These are phyloP conservation scores for Magnolia changhungtana DNA, from an alignment of 164 flowering plant genomes.

Conservation along the genomic window DNA sequence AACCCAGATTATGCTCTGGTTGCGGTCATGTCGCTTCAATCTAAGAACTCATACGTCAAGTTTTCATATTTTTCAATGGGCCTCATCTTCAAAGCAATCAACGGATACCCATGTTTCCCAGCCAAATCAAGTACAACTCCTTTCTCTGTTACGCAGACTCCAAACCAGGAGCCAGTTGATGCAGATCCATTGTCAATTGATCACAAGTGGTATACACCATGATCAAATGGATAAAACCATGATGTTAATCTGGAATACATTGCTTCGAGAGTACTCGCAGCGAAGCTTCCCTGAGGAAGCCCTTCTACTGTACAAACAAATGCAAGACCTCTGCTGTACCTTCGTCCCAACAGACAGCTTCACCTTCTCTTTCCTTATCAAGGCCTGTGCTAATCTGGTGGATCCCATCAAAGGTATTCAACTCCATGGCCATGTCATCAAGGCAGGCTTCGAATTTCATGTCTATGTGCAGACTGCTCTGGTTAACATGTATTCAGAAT, in stretches of 20 bases:
- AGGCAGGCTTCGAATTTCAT: slow-evolving; percentile 21
- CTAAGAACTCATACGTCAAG: not conserved
- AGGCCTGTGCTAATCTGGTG: slow-evolving; percentile 24
- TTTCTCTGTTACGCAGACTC: slow-evolving; percentile 10
- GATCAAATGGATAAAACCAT: not conserved
- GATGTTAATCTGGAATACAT: slow-evolving; percentile 20
- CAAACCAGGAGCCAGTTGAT: slow-evolving; percentile 8
- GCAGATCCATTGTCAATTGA: slow-evolving; percentile 24
- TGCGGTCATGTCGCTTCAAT: slow-evolving; percentile 4
- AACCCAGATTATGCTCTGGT: slow-evolving; percentile 6
- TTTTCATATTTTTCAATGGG: not conserved
- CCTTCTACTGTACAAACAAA: slow-evolving; percentile 20
- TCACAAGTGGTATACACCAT: slow-evolving; percentile 17
- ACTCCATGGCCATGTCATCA: slow-evolving; percentile 17
- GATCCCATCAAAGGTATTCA: slow-evolving; percentile 19
- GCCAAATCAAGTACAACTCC: slow-evolving; percentile 9
- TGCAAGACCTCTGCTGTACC: not conserved
- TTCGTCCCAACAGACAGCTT: slow-evolving; percentile 14
- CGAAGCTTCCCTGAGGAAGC: slow-evolving; percentile 22
- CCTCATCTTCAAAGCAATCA: slow-evolving; percentile 5
- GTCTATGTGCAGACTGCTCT: slow-evolving; percentile 27
- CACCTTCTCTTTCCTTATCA: slow-evolving; percentile 25
- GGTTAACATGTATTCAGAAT: slow-evolving; percentile 19
- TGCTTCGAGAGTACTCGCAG: slow-evolving; percentile 22
- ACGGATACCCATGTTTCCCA: slow-evolving; percentile 2